Conservation (phyloP, 805 yeast species). For the Naumovozyma dairenensis region DNA sequence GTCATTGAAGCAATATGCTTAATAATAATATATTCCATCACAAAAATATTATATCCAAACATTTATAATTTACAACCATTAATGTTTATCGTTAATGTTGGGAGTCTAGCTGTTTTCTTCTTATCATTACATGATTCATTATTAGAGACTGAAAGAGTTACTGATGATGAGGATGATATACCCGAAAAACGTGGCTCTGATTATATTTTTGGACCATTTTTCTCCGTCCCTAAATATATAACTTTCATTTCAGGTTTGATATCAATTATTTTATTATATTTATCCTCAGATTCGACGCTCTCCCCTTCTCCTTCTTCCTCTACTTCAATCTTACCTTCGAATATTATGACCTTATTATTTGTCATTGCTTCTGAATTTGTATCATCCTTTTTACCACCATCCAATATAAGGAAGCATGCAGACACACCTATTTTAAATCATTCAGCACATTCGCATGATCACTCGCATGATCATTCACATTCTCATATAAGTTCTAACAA, state of each 20-base stretch:
- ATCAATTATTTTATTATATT: conserved; percentile 27
- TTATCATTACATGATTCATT: conserved; percentile 20
- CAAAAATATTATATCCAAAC: too few species aligned
- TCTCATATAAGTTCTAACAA: conserved; percentile 2
- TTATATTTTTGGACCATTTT: too few species aligned
- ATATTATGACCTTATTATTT: conserved; percentile 11
- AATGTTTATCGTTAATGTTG: conserved; percentile 26
- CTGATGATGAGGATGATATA: conserved; percentile 1
- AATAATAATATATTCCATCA: too few species aligned
- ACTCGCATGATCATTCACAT: conserved; percentile 8
- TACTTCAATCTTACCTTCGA: conserved; percentile 8
- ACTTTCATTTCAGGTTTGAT: conserved; percentile 22
- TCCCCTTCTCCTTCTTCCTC: too few species aligned
- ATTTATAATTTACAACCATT: conserved; percentile 21
- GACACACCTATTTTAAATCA: neutral
- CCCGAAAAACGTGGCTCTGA: too few species aligned
- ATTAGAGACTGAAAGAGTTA: conserved; percentile 4
- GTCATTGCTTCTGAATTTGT: conserved; percentile 12
- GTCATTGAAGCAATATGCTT: conserved; percentile 2
- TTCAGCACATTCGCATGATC: conserved; percentile 3
- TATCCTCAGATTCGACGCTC: conserved; percentile 30
- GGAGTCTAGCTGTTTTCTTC: conserved; percentile 21
- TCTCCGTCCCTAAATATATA: conserved; percentile 16
- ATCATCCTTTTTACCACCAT: too few species aligned
- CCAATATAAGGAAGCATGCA: neutral